Evolutionary conservation across 108 stramenopile species (phyloP), one percentile per base, ranked within the genome.

Genomic region (Aurantiochytrium sp.): DNA sequence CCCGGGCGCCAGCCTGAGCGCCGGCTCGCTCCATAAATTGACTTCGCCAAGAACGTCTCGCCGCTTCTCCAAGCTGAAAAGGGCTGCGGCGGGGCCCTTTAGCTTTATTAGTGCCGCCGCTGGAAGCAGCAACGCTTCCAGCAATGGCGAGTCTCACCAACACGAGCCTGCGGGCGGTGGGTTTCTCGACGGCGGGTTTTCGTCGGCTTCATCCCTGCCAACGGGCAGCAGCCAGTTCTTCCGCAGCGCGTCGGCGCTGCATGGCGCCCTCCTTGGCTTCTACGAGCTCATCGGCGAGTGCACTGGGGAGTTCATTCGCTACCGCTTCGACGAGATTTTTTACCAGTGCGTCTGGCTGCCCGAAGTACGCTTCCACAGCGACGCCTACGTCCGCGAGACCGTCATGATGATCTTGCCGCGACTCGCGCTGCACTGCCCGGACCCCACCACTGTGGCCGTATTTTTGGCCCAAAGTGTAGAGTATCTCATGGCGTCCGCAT

Each of bases 331-430:
- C 6, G 73, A 81, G 32, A 81, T 81, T 81, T 81, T 81, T 81
- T 6, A 81, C 27, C 42, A 48, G n/a, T 81, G 73, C 45, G 24
- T 81, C 17, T 81, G 73, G 73, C n/a, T 41, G 15, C 73, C 21
- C 21, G 73, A 81, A 12, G 45, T 81, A 8, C 73, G 73, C 6
- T 30, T 48, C 73, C 73, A 81, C 32, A 48, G 45, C 73, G 73
- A 81, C 3, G 19, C 73, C 10, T 24, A 30, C 30, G 45, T 81
- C 1, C 73, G 73, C 36, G 73, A 81, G 24, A 30, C 73, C 12
- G 73, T 81, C 45, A 81, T 81, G 73, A 81, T 81, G 73, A 81
- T 81, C 32, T 24, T 81, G 0, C 73, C 73, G 12, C 73, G 73
- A 41, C 39, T 81, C 17, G 73, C 73, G n/a, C 73, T 81, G 39